These are phyloP conservation scores for Fusarium sp. DNA, from an alignment of 2,329 filamentous ascomycete species.

Conservation along the genomic window DNA sequence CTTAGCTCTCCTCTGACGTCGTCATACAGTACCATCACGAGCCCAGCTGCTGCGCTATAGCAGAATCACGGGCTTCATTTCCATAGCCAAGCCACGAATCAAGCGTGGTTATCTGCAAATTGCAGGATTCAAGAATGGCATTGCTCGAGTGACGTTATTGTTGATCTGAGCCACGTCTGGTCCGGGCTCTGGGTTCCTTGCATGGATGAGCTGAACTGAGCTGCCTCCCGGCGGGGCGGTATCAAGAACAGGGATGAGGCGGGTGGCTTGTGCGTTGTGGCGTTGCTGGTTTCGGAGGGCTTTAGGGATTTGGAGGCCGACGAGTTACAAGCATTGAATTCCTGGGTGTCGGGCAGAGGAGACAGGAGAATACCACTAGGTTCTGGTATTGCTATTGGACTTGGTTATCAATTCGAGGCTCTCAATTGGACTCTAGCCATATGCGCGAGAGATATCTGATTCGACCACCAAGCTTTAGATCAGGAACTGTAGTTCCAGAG, in stretches of 20 bases:
- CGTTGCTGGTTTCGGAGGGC: conserved; percentile 12
- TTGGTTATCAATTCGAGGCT: background rate
- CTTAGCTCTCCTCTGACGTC: conserved; percentile 7
- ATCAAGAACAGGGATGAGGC: conserved; percentile 8
- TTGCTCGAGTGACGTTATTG: conserved; percentile 26
- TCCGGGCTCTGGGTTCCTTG: conserved; percentile 19
- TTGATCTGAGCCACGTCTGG: conserved; percentile 31
- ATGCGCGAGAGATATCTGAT: background rate
- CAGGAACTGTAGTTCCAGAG: background rate
- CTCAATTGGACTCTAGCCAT: background rate
- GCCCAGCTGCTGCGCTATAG: conserved; percentile 26
- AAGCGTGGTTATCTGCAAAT: conserved; percentile 5
- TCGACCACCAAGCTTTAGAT: background rate
- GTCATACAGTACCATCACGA: background rate
- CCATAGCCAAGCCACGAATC: conserved; percentile 17
- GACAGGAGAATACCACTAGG: background rate
- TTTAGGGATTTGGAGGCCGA: background rate
- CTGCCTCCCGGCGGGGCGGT: conserved; percentile 29
- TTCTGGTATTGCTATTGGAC: background rate
- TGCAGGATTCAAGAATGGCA: conserved; percentile 23
- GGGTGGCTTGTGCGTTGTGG: conserved; percentile 25
- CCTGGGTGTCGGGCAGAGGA: background rate
- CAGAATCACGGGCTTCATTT: background rate
- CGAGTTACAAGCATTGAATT: background rate
- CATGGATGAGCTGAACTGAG: conserved; percentile 11